These are phyloP conservation scores for Boletales sp. DNA, from an alignment of 768 basidiomycete species.

Conservation along the genomic window DNA sequence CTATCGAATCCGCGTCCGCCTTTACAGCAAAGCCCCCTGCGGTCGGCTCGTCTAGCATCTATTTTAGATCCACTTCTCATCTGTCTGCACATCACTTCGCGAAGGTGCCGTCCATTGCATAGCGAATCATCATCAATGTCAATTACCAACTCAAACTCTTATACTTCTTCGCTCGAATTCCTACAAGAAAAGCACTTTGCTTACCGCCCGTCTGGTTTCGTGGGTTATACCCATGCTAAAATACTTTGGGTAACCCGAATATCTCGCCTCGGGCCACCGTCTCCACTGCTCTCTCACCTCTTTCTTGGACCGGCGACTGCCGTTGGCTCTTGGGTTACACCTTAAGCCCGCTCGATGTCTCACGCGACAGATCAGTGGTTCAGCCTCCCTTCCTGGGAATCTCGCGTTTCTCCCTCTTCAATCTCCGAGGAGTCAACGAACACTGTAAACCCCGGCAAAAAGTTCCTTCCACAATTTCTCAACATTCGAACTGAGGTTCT, in stretches of 20 bases:
- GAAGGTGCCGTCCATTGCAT: conserved; percentile 16
- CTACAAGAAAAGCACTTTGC: not conserved
- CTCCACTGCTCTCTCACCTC: not conserved
- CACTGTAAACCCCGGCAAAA: conserved; percentile 7
- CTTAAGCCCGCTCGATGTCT: conserved; percentile 19
- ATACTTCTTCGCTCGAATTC: not conserved
- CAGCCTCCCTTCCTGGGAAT: conserved; percentile 12
- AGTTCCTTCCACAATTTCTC: conserved; percentile 8
- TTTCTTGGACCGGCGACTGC: conserved; percentile 14
- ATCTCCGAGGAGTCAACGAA: conserved; percentile 27
- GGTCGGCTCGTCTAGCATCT: conserved; percentile 14
- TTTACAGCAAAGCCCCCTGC: conserved; percentile 9
- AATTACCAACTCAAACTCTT: conserved; percentile 10
- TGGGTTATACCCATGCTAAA: conserved; percentile 2
- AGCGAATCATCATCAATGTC: conserved; percentile 10
- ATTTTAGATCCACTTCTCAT: conserved; percentile 18
- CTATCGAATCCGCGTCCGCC: conserved; percentile 11
- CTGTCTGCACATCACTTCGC: conserved; percentile 22
- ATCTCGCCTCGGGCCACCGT: conserved; percentile 5
- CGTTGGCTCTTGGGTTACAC: conserved; percentile 11
- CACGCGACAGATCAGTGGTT: conserved; percentile 18
- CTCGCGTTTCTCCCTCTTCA: conserved; percentile 4
- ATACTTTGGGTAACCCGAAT: not conserved
- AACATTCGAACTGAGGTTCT: conserved; percentile 2
- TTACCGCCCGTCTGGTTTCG: not conserved